These are phyloP conservation scores for Serendipita indica DNA, from an alignment of 768 basidiomycete species.

Conservation along the genomic window DNA sequence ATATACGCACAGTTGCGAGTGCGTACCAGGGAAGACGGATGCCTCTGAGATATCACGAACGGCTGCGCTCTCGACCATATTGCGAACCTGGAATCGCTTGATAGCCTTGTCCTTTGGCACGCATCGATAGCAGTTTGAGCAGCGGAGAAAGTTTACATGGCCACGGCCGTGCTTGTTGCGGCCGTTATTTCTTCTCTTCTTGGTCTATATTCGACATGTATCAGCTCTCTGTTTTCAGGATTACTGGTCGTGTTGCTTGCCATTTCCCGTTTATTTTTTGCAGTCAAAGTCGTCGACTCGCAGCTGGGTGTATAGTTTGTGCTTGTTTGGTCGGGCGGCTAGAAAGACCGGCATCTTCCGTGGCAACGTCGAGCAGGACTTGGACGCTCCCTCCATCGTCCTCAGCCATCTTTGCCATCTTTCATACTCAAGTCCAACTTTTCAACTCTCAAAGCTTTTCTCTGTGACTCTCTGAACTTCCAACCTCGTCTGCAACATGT, in stretches of 20 bases:
- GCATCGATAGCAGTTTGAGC: constrained; percentile 98
- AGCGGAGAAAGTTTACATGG: constrained; percentile 86
- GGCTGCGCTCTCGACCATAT: constrained; percentile 99
- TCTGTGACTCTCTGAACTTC: not conserved
- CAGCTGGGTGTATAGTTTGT: too few relatives aligned
- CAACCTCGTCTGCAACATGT: constrained; percentile 20
- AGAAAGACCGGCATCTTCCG: too few relatives aligned
- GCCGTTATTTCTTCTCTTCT: constrained; percentile 98
- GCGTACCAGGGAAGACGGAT: constrained; percentile 76
- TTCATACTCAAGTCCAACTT: too few relatives aligned
- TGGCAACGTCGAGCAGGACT: too few relatives aligned
- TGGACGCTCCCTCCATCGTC: not conserved
- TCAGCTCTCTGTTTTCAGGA: not conserved
- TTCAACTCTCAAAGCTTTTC: not conserved
- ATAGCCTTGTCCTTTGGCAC: constrained; percentile 99
- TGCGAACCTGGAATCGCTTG: constrained; percentile 97
- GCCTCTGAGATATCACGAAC: constrained; percentile 96
- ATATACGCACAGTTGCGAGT: not conserved
- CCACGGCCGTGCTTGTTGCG: constrained; percentile 99
- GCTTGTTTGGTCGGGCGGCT: too few relatives aligned
- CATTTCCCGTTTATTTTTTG: not conserved
- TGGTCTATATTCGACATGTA: constrained; percentile 45
- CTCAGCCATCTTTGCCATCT: too few relatives aligned
- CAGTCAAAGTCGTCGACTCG: too few relatives aligned
- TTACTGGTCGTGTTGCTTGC: not conserved